phyloP scores from a whole-genome alignment of 768 basidiomycete species.

The Stropharia rugosoannulata region DNA sequence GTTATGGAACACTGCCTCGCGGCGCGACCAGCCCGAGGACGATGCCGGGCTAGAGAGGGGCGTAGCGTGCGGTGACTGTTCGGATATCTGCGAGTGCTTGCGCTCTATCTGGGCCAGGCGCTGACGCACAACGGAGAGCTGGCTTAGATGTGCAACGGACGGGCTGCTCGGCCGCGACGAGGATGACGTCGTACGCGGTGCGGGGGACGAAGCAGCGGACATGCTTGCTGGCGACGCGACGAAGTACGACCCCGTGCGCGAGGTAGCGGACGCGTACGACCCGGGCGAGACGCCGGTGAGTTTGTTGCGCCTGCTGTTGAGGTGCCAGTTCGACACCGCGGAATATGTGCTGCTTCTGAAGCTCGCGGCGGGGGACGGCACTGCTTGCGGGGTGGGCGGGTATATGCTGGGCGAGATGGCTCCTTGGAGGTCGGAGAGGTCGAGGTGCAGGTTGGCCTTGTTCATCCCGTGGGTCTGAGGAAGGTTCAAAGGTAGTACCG shows the following conservation, averaged over 20 bases:
- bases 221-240: constrained; percentile 8
- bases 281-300: background rate
- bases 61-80: constrained; percentile 7
- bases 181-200: no score
- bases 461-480: no score
- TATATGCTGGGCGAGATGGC: constrained; percentile 23
- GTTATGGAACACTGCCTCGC: constrained; percentile 14
- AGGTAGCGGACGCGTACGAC: background rate
- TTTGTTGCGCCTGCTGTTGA: background rate
- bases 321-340: background rate
- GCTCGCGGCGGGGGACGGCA: background rate
- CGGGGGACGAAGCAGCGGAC: background rate
- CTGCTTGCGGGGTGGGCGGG: constrained; percentile 6
- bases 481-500: constrained; percentile 10
- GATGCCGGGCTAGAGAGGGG: constrained; percentile 13
- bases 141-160: constrained; percentile 60
- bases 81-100: constrained; percentile 24
- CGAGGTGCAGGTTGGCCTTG: constrained; percentile 15
- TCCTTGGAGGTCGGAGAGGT: constrained; percentile 14
- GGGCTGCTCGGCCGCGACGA: constrained; percentile 38
- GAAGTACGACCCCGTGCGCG: constrained; percentile 13
- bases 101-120: constrained; percentile 62
- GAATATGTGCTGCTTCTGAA: background rate
- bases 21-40: constrained; percentile 13
- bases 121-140: constrained; percentile 63